Evolutionary conservation across 306 rosid species (phyloP).

Genomic region (Prunus davidiana): DNA sequence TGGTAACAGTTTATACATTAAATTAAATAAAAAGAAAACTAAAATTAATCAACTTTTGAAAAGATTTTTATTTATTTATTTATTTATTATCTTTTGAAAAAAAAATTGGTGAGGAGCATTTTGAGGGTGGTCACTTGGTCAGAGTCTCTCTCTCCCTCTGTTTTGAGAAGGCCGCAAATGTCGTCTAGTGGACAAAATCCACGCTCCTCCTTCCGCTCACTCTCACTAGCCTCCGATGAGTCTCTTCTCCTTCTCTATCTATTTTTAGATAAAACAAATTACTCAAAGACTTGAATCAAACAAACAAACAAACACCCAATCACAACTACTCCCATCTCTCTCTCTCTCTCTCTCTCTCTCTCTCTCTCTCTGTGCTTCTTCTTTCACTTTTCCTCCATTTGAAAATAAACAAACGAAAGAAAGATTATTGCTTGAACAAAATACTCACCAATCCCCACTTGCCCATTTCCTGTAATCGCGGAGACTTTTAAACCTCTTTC

Average conservation of each 20-base stretch:
- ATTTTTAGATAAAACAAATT: constrained; percentile 8
- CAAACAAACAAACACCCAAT: constrained; percentile 3
- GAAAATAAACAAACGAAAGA: neutral
- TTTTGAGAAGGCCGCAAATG: constrained; percentile 12
- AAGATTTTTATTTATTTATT: no score
- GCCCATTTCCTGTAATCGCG: constrained; percentile 7
- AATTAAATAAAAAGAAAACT: neutral
- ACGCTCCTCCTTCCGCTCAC: neutral
- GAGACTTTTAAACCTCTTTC: neutral
- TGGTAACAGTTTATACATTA: neutral
- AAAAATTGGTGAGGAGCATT: constrained; percentile 22
- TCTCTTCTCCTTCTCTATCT: neutral
- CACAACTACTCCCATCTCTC: neutral
- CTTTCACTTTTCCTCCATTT: neutral
- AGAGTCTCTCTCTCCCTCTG: neutral
- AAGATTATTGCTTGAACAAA: neutral
- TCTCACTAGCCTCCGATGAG: neutral
- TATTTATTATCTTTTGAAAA: neutral
- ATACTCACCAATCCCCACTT: neutral
- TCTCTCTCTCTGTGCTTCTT: neutral
- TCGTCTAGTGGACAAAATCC: constrained; percentile 8
- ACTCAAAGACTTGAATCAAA: neutral
- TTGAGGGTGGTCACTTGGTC: constrained; percentile 20
- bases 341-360: neutral
- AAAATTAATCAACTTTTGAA: neutral